Evolutionary conservation across 352 stramenopile species (phyloP), one percentile per base, ranked within the genome.

Genomic region (Phytophthora nicotianae): DNA sequence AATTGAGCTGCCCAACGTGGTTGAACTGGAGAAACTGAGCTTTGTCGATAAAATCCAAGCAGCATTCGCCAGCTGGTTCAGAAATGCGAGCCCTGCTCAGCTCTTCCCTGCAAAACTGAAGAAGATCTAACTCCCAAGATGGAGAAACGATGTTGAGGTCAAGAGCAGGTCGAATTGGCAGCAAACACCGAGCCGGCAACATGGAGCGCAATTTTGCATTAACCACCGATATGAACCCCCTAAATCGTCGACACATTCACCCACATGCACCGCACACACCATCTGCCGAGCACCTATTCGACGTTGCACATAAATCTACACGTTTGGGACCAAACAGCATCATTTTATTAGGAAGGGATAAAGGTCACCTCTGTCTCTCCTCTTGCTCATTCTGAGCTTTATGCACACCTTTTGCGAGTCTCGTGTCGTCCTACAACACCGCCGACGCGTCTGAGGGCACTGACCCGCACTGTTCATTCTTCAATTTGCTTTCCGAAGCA

Each of bases 401-500:
- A 61, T 61, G 58, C 17, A 61, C 58, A n/a, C 23, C 20, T 24
- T 67, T 56, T 50, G 45, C 46, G 8, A 57, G 45, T 37, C 46
- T 63, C 32, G 32, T 58, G 47, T 35, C 48, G 57, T 41, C 41
- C 58, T 54, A 24, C 58, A 58, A 51, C 38, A 47, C 26, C 32
- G 32, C 32, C 32, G 32, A 38, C 32, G 32, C 32, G 37, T 47
- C 35, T 50, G 58, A 65, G 41, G 19, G 27, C 20, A 38, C 19
- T 50, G 23, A 5, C 16, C 20, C 32, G 20, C 55, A 62, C 10
- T 43, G 42, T 13, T 66, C 48, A 70, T 70, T 70, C 62, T 52
- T 65, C 62, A 70, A 60, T 64, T 60, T 59, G 55, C 62, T 65
- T 60, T 49, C 55, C 17, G 41, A 19, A 65, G 62, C 62, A 70